Base-by-base conservation (phyloP, 306 rosid genomes). In the Notholithocarpus densiflorus region DNA sequence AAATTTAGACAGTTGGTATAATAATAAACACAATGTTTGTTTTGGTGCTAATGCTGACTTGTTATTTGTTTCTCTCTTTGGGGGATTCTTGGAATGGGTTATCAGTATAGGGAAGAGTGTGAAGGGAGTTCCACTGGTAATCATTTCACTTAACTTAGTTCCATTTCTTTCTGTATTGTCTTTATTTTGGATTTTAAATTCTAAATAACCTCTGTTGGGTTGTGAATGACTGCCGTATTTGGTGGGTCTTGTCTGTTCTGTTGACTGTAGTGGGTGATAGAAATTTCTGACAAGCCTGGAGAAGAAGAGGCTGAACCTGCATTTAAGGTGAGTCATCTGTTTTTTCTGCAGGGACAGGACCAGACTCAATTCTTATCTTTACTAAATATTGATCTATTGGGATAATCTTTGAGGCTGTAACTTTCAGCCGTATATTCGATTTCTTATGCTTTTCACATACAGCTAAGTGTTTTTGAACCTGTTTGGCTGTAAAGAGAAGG, bases 251-350 rank as follows among this genome's bases (percentile, higher is more conserved):
- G 18, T 68, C 56, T 76, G 75, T 60, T 82, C 73, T 18, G 53
- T 81, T 83, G 53, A 65, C 21, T 78, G 77, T 77, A 95, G 98
- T 92, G 90, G 98, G 98, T 88, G 70, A 95, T 95, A 74, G 98
- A 95, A 90, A 92, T 95, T 86, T 92, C 98, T 74, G 97, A 95
- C 90, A 92, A 89, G 87, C 94, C 98, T 1, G 98, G 98, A 56
- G 86, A 87, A 80, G 90, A 89, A 84, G 98, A 95, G 84, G 78
- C 91, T 56, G 88, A 95, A 80, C 97, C 98, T 84, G 96, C 98
- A 62, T 95, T 95, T 87, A 95, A 95, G 98, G 98, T 86, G 84
- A 89, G 78, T 83, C 76, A 54, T 85, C 55, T 76, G 54, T 32
- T 60, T 72, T 64, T 72, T 82, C 13, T 10, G 24, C 56, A 34